Percentiles rank a stretch among this genome's conserved stretches.
phyloP scores from a whole-genome alignment of 169 alveolate species.

The Eimeria zaria region DNA sequence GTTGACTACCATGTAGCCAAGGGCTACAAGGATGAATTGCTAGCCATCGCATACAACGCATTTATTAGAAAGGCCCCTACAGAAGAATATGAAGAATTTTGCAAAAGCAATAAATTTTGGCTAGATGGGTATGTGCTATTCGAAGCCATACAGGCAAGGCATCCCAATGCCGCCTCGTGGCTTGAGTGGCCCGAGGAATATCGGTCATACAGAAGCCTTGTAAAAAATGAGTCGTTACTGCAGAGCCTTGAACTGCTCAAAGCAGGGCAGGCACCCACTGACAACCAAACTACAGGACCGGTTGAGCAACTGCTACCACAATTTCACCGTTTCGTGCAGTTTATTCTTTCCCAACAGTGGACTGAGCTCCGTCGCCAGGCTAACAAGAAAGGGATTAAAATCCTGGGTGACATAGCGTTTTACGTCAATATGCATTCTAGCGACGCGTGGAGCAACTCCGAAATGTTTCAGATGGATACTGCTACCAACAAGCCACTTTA shows the following conservation, averaged over 20 bases:
- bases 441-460: slow-evolving; percentile 84
- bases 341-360: slow-evolving; percentile 74
- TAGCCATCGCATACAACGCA: slow-evolving; percentile 68
- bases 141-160: slow-evolving; percentile 83
- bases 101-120: slow-evolving; percentile 74
- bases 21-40: slow-evolving; percentile 75
- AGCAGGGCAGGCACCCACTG: not conserved
- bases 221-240: slow-evolving; percentile 56
- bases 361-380: slow-evolving; percentile 74
- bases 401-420: slow-evolving; percentile 82
- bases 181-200: slow-evolving; percentile 82
- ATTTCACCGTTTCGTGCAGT: slow-evolving; percentile 80
- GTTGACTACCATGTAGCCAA: slow-evolving; percentile 71
- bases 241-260: slow-evolving; percentile 12
- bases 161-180: slow-evolving; percentile 80
- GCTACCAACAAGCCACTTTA: slow-evolving; percentile 76
- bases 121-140: slow-evolving; percentile 82
- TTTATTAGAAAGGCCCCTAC: not conserved
- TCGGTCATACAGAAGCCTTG: slow-evolving; percentile 33
- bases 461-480: slow-evolving; percentile 81
- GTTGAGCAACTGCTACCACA: slow-evolving; percentile 66
- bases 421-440: slow-evolving; percentile 79
- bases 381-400: slow-evolving; percentile 54
- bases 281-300: not conserved
- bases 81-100: slow-evolving; percentile 72